Percentiles rank a stretch among this genome's conserved stretches.
phyloP scores from a whole-genome alignment of 2,329 filamentous ascomycete genomes.

The Eutypa lata region DNA sequence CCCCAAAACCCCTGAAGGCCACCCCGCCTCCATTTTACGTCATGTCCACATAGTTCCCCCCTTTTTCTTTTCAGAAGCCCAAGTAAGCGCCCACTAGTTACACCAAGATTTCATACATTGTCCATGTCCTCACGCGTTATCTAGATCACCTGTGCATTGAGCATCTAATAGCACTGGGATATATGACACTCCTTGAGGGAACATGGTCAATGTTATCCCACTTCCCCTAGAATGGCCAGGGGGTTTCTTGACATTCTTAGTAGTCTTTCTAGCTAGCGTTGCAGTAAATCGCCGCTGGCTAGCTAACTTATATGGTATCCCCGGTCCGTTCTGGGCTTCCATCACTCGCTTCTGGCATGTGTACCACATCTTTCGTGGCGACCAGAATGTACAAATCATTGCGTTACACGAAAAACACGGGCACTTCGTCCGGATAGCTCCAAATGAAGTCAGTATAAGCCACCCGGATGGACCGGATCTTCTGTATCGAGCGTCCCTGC shows the following conservation, averaged over 20 bases:
- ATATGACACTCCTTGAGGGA: neutral
- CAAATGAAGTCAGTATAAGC: constrained; percentile 4
- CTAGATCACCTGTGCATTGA: neutral
- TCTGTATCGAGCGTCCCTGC: neutral
- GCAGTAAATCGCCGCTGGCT: constrained; percentile 4
- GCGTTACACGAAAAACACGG: constrained; percentile 8
- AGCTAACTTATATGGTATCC: constrained; percentile 4
- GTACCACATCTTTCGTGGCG: constrained; percentile 4
- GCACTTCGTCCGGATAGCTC: constrained; percentile 3
- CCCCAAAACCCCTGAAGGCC: neutral
- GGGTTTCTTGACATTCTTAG: neutral
- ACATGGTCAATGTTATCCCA: neutral
- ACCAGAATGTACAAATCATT: constrained; percentile 4
- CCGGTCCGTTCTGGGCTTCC: constrained; percentile 6
- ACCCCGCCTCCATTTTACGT: neutral
- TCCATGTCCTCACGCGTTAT: neutral
- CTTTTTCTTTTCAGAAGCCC: neutral
- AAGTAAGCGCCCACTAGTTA: neutral
- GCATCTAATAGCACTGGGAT: neutral
- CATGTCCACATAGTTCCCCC: neutral
- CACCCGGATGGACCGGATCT: neutral
- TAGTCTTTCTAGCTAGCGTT: neutral
- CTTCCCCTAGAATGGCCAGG: neutral
- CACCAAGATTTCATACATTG: neutral
- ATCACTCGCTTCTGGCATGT: constrained; percentile 11